Conservation (phyloP, 495 filamentous ascomycete genomes). For the Penicilliopsis zonata region DNA sequence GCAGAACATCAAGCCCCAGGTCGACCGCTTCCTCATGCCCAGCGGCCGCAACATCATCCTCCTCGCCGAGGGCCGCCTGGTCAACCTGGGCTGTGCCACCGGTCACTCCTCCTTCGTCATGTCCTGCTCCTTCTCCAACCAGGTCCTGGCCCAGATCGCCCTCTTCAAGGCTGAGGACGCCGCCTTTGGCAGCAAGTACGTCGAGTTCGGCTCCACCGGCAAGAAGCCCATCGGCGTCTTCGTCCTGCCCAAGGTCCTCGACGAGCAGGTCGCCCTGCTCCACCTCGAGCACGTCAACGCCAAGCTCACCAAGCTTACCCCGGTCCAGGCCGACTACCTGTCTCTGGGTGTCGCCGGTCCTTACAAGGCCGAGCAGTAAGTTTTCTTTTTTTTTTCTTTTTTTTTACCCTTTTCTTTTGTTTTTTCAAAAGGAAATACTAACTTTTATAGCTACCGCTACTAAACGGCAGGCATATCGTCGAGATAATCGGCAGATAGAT, state of each 20-base stretch:
- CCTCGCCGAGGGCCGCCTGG: conserved; percentile 93
- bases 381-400: conserved; percentile 1
- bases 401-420: conserved; percentile 1
- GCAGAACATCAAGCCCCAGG: conserved; percentile 99
- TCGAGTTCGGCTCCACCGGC: conserved; percentile 84
- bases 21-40: conserved; percentile 91
- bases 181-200: conserved; percentile 82
- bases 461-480: no score
- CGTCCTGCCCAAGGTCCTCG: conserved; percentile 94
- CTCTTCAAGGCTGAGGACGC: conserved; percentile 87
- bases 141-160: conserved; percentile 98
- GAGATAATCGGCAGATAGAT: conserved; percentile 32
- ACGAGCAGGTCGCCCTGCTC: conserved; percentile 92
- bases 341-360: conserved; percentile 73
- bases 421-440: conserved; percentile 1
- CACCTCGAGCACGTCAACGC: conserved; percentile 92
- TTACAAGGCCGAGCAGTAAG: conserved; percentile 76
- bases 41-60: conserved; percentile 96
- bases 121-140: conserved; percentile 99
- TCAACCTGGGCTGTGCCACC: conserved; percentile 97
- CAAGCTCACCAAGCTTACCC: conserved; percentile 75
- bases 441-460: conserved; percentile 37
- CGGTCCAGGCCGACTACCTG: conserved; percentile 89
- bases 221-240: conserved; percentile 91
- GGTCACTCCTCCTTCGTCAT: conserved; percentile 99